Evolutionary conservation across 1,284 basidiomycete species (phyloP).

Genomic region (Leccinum angustisporum): DNA sequence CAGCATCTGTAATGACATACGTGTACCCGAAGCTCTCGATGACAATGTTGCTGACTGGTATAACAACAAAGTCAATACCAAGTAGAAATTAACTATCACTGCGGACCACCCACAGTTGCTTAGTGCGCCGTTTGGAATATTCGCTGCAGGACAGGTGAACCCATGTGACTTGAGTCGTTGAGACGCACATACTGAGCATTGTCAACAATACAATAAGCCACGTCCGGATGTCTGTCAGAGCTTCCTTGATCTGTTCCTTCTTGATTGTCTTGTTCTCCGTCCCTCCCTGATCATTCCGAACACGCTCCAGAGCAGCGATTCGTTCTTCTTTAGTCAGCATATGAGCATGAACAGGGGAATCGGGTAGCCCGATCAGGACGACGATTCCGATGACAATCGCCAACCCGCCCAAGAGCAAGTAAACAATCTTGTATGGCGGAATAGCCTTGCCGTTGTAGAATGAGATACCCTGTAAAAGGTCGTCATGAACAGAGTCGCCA

Average conservation of each 20-base stretch:
- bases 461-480: slow-evolving; percentile 48
- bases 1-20: slow-evolving; percentile 35
- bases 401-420: slow-evolving; percentile 57
- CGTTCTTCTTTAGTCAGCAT: slow-evolving; percentile 61
- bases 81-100: neutral
- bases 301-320: slow-evolving; percentile 63
- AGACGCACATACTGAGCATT: slow-evolving; percentile 47
- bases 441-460: slow-evolving; percentile 49
- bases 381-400: slow-evolving; percentile 58
- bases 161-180: neutral
- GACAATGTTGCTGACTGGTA: slow-evolving; percentile 39
- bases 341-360: slow-evolving; percentile 61
- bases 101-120: slow-evolving; percentile 53
- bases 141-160: slow-evolving; percentile 41
- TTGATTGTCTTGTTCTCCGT: slow-evolving; percentile 62
- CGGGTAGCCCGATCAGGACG: slow-evolving; percentile 62
- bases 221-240: slow-evolving; percentile 57
- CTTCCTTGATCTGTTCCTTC: slow-evolving; percentile 57
- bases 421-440: slow-evolving; percentile 63
- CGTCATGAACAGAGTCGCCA: neutral
- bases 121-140: slow-evolving; percentile 63
- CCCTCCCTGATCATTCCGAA: slow-evolving; percentile 67
- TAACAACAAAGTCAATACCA: neutral
- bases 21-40: slow-evolving; percentile 53
- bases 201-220: slow-evolving; percentile 64